Conservation (phyloP, 2,329 filamentous ascomycete species). For the Aspergillus sojae region DNA sequence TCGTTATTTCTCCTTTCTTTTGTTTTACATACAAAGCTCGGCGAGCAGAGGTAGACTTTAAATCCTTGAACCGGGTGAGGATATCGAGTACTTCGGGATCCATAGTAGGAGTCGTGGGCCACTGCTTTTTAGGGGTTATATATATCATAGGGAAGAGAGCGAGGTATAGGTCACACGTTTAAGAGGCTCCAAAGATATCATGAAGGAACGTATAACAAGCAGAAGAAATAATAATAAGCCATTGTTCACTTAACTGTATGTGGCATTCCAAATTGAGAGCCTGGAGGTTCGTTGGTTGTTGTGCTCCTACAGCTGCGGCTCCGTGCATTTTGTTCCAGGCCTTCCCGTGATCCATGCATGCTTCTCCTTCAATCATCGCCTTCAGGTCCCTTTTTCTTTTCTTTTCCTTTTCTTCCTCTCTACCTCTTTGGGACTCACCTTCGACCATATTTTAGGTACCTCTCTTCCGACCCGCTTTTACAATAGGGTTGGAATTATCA, state of each 20-base stretch:
- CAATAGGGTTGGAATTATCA: not conserved
- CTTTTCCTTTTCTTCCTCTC: constrained; percentile 9
- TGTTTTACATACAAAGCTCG: constrained; percentile 9
- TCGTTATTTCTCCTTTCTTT: not conserved
- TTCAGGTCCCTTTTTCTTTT: constrained; percentile 6
- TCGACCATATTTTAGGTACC: not conserved
- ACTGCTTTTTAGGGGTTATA: not conserved
- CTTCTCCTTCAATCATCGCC: constrained; percentile 8
- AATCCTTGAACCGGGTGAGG: constrained; percentile 7
- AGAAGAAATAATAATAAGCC: not conserved
- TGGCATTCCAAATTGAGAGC: not conserved
- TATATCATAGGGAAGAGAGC: not conserved
- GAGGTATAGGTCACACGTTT: not conserved
- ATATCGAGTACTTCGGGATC: constrained; percentile 6
- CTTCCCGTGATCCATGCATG: constrained; percentile 18
- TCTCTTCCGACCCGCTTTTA: not conserved
- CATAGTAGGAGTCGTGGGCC: not conserved
- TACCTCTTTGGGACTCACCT: not conserved
- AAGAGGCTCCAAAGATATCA: not conserved
- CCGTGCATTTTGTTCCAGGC: constrained; percentile 11
- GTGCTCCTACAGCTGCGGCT: constrained; percentile 1
- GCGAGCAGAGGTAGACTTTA: constrained; percentile 4
- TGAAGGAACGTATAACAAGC: not conserved
- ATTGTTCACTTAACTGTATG: not conserved
- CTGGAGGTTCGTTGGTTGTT: not conserved